These are phyloP conservation scores for Moelleriella libera DNA, from an alignment of 2,329 filamentous ascomycete species.

Conservation along the genomic window DNA sequence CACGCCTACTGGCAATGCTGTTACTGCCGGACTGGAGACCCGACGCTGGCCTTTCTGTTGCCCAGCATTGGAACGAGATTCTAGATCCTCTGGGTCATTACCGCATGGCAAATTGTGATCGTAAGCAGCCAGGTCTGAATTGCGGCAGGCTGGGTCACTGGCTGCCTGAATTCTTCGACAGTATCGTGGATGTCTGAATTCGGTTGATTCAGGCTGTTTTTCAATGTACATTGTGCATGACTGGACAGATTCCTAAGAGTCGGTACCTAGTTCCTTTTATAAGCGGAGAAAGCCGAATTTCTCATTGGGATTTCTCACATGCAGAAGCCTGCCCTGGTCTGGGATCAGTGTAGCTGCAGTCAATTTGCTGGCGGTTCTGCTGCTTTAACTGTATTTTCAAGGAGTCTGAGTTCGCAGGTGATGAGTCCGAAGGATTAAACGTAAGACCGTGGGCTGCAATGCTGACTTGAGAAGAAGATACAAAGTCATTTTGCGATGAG, in stretches of 20 bases:
- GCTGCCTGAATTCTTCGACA: background rate
- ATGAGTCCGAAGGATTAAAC: no score
- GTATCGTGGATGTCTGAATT: background rate
- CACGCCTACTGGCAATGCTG: background rate
- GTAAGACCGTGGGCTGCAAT: no score
- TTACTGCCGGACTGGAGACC: background rate
- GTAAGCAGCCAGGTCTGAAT: background rate
- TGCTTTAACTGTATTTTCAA: no score
- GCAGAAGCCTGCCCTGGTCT: no score
- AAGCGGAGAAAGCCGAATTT: no score
- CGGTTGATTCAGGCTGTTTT: background rate
- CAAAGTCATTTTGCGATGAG: no score
- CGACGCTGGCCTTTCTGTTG: background rate
- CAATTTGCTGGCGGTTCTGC: no score
- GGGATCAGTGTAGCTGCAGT: no score
- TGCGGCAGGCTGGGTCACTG: background rate
- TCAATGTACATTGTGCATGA: background rate
- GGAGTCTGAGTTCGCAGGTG: no score
- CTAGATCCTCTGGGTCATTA: background rate
- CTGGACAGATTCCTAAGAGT: background rate
- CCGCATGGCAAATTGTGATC: no score
- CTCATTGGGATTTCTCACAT: no score
- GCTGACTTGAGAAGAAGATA: no score
- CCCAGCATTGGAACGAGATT: background rate
- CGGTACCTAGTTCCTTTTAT: background rate